A percentile compares a stretch with the other conserved stretches of the same genome.
Evolutionary conservation across 2,329 filamentous ascomycete species (phyloP).

Genomic region (Endocalyx cinctus): DNA sequence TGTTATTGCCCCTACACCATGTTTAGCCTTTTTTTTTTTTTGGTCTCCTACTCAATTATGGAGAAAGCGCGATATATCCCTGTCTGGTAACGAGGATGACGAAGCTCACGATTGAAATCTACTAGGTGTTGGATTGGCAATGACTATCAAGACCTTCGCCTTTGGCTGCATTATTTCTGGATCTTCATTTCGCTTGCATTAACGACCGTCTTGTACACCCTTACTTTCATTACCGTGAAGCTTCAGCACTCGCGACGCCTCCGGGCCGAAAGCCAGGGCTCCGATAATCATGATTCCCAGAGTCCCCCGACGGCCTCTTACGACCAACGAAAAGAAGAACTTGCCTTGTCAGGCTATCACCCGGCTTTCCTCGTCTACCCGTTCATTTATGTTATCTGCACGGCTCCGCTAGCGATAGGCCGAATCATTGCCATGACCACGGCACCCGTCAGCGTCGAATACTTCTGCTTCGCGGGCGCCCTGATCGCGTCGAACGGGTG

Average conservation of each 20-base stretch:
- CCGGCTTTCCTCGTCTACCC: slow-evolving; percentile 63
- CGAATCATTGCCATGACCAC: slow-evolving; percentile 60
- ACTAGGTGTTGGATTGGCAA: slow-evolving; percentile 62
- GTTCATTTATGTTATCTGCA: slow-evolving; percentile 65
- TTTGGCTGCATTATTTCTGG: slow-evolving; percentile 60
- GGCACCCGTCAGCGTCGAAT: slow-evolving; percentile 42
- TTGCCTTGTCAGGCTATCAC: too few species aligned
- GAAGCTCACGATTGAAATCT: too few species aligned
- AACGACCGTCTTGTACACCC: slow-evolving; percentile 31
- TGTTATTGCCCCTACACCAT: too few species aligned
- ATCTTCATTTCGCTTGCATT: slow-evolving; percentile 42
- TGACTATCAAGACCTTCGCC: slow-evolving; percentile 45
- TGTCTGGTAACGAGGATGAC: too few species aligned
- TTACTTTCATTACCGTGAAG: slow-evolving; percentile 32
- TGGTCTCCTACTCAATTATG: too few species aligned
- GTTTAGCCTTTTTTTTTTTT: too few species aligned
- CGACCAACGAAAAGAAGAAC: too few species aligned
- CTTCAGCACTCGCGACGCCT: slow-evolving; percentile 15
- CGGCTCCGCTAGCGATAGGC: slow-evolving; percentile 59
- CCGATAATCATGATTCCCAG: too few species aligned
- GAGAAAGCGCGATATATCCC: too few species aligned
- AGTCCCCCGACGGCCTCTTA: too few species aligned
- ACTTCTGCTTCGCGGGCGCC: slow-evolving; percentile 55
- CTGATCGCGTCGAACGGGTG: slow-evolving; percentile 55
- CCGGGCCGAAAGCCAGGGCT: too few species aligned